Conservation (phyloP, 2,329 filamentous ascomycete species). For the Arachnopeziza araneosa region DNA sequence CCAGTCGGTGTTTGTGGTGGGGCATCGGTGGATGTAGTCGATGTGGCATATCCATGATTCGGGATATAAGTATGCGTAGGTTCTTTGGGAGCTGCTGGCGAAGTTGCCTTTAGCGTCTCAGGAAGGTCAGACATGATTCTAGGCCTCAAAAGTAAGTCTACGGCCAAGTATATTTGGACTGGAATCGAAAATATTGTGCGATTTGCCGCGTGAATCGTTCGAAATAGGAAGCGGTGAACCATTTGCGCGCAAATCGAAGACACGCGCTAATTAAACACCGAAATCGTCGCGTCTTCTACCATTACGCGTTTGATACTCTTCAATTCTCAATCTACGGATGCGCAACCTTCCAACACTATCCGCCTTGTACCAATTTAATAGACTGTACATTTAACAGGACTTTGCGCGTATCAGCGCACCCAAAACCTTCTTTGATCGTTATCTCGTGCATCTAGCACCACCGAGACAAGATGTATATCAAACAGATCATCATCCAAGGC, state of each 20-base stretch:
- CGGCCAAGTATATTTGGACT: neutral
- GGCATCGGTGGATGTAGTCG: slow-evolving; percentile 29
- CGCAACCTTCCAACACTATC: neutral
- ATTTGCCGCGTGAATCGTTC: neutral
- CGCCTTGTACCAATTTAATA: neutral
- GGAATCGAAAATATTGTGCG: neutral
- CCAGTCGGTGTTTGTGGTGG: slow-evolving; percentile 31
- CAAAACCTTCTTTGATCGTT: neutral
- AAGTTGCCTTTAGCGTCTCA: slow-evolving; percentile 13
- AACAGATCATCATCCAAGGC: slow-evolving; percentile 99
- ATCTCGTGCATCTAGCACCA: slow-evolving; percentile 1
- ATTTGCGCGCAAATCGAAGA: neutral
- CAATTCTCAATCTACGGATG: neutral
- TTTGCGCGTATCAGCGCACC: neutral
- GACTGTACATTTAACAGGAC: neutral
- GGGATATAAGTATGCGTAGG: slow-evolving; percentile 44
- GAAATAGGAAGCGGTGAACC: neutral
- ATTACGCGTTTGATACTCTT: neutral
- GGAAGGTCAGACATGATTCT: slow-evolving; percentile 16
- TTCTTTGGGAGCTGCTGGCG: slow-evolving; percentile 38
- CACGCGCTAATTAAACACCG: neutral
- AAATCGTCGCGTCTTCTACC: slow-evolving; percentile 10
- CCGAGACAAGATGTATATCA: slow-evolving; percentile 77
- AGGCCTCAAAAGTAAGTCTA: neutral
- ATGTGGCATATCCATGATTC: slow-evolving; percentile 40